Percentiles rank a stretch among this genome's conserved stretches.
Conservation (phyloP, 129 eudicot species). For the Chrysanthemum lavandulifolium region DNA sequence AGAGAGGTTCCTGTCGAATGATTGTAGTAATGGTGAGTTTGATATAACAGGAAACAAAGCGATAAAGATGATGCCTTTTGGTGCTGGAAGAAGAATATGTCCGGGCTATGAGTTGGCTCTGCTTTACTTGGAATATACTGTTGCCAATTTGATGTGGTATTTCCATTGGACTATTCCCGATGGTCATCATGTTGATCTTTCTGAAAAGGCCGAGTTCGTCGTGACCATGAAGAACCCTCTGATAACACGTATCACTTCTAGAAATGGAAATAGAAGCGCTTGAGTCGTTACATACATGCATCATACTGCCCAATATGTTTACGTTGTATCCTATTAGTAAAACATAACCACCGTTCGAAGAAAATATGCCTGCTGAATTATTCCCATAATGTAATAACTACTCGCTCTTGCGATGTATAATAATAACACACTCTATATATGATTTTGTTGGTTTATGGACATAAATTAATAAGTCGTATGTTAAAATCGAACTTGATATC, state of each 20-base stretch:
- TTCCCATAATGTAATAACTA: no score
- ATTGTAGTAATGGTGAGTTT: slow-evolving; percentile 19
- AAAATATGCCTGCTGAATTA: no score
- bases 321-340: no score
- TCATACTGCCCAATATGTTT: no score
- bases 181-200: slow-evolving; percentile 35
- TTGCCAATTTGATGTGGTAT: slow-evolving; percentile 20
- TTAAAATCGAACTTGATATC: no score
- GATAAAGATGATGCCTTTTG: slow-evolving; percentile 17
- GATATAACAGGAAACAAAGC: slow-evolving; percentile 43
- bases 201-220: slow-evolving; percentile 28
- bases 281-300: not conserved
- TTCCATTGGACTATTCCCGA: slow-evolving; percentile 12
- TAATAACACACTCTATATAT: no score
- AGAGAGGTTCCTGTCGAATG: slow-evolving; percentile 14
- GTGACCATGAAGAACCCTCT: slow-evolving; percentile 12
- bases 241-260: not conserved
- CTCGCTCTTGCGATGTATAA: no score
- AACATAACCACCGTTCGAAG: no score
- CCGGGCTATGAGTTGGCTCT: slow-evolving; percentile 27
- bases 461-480: no score
- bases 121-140: slow-evolving; percentile 15
- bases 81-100: slow-evolving; percentile 33
- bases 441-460: no score
- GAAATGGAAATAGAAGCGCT: not conserved